phyloP scores from a whole-genome alignment of 495 filamentous ascomycete species.

The Annulohypoxylon stygium region DNA sequence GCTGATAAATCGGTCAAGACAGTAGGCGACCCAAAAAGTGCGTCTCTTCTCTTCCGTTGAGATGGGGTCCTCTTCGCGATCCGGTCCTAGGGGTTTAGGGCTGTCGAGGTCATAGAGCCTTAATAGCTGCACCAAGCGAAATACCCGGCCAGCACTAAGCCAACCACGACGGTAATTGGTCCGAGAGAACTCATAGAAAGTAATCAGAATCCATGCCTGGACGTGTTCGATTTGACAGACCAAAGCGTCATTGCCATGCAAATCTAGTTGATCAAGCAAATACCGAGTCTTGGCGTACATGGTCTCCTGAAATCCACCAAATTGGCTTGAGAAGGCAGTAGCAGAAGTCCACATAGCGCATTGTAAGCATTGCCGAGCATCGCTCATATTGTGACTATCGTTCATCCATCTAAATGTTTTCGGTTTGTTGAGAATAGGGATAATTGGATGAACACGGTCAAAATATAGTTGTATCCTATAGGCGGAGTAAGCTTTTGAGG shows the following conservation, averaged over 20 bases:
- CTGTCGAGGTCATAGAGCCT: slow-evolving; percentile 65
- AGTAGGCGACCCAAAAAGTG: slow-evolving; percentile 70
- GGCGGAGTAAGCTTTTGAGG: slow-evolving; percentile 26
- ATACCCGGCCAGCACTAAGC: slow-evolving; percentile 67
- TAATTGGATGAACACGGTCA: slow-evolving; percentile 67
- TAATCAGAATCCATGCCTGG: slow-evolving; percentile 68
- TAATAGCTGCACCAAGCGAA: slow-evolving; percentile 65
- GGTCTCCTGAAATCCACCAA: slow-evolving; percentile 59
- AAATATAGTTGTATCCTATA: slow-evolving; percentile 65
- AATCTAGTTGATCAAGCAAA: slow-evolving; percentile 59
- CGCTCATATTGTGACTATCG: slow-evolving; percentile 26
- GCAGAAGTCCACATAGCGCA: slow-evolving; percentile 70
- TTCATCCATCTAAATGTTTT: slow-evolving; percentile 45
- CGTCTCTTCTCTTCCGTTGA: slow-evolving; percentile 64
- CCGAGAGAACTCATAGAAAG: slow-evolving; percentile 66
- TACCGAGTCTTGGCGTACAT: slow-evolving; percentile 64
- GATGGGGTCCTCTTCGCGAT: slow-evolving; percentile 45
- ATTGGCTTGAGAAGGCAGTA: slow-evolving; percentile 66
- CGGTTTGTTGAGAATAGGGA: slow-evolving; percentile 66
- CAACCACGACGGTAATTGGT: slow-evolving; percentile 62
- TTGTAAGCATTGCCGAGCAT: slow-evolving; percentile 60
- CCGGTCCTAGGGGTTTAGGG: slow-evolving; percentile 37
- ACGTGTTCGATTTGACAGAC: slow-evolving; percentile 59
- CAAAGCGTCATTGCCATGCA: slow-evolving; percentile 41
- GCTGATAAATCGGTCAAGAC: slow-evolving; percentile 66